phyloP scores from a whole-genome alignment of 768 basidiomycete species.

The Gelatoporia subvermispora region DNA sequence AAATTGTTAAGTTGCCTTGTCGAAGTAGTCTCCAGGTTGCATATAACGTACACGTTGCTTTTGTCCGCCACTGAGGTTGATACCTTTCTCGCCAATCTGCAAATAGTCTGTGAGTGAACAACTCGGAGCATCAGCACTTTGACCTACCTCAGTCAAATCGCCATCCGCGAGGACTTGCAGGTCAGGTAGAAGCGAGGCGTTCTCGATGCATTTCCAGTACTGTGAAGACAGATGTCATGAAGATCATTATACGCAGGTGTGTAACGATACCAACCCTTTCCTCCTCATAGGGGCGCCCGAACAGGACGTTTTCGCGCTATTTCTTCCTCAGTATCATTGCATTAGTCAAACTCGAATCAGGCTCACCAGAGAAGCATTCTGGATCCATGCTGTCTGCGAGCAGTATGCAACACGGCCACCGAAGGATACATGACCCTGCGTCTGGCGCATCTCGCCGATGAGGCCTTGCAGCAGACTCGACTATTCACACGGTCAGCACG shows the following conservation, averaged over 20 bases:
- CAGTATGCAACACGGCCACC: conserved; percentile 67
- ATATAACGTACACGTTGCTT: conserved; percentile 45
- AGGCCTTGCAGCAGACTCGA: conserved; percentile 57
- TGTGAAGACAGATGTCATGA: conserved; percentile 7
- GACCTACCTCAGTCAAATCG: conserved; percentile 62
- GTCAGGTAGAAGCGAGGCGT: conserved; percentile 58
- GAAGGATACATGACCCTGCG: conserved; percentile 48
- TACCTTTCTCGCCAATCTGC: conserved; percentile 69
- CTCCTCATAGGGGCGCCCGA: conserved; percentile 61
- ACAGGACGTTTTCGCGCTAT: conserved; percentile 62
- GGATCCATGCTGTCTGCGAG: conserved; percentile 74
- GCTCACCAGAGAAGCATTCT: conserved; percentile 55
- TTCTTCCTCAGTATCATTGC: neutral
- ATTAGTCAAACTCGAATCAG: neutral
- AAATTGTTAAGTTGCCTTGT: neutral
- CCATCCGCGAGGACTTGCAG: conserved; percentile 63
- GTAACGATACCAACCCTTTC: conserved; percentile 20
- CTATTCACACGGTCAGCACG: conserved; percentile 16
- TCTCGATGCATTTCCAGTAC: conserved; percentile 61
- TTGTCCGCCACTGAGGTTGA: conserved; percentile 64
- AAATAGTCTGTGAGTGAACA: neutral
- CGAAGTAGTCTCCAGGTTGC: neutral
- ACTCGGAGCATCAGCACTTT: neutral
- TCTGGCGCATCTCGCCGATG: conserved; percentile 64
- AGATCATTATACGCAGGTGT: too few species aligned